Conservation (phyloP, 805 yeast genomes). For the Suhomyces canberraensis region DNA sequence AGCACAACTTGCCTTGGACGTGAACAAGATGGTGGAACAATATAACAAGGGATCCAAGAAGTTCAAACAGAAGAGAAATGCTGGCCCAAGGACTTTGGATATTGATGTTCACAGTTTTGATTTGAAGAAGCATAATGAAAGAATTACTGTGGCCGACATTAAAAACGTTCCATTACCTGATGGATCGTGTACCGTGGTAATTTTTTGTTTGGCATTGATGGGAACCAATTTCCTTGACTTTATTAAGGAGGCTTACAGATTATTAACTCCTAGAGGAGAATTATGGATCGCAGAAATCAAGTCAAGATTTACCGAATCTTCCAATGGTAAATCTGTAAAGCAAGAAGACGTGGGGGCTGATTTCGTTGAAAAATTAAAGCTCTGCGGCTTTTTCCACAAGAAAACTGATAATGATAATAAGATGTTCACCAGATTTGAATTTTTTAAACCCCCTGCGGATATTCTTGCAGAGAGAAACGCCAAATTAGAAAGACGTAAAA, state of each 20-base stretch:
- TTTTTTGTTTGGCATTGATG: constrained; percentile 93
- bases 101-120: constrained; percentile 85
- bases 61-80: constrained; percentile 13
- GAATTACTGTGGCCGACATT: constrained; percentile 96
- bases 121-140: constrained; percentile 79
- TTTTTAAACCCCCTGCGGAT: constrained; percentile 78
- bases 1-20: constrained; percentile 77
- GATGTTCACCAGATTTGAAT: constrained; percentile 94
- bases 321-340: constrained; percentile 18
- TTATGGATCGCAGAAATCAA: constrained; percentile 97
- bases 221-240: constrained; percentile 95
- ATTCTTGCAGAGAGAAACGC: constrained; percentile 60
- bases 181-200: constrained; percentile 78
- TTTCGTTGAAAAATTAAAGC: constrained; percentile 74
- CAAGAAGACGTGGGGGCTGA: constrained; percentile 61
- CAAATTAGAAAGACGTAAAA: constrained; percentile 57
- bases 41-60: constrained; percentile 27
- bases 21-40: constrained; percentile 46
- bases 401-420: constrained; percentile 82
- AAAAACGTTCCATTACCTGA: constrained; percentile 82
- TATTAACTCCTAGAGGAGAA: constrained; percentile 87
- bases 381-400: constrained; percentile 82
- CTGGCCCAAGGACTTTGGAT: constrained; percentile 37
- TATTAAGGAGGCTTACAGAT: constrained; percentile 82
- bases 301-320: constrained; percentile 73